Evolutionary conservation across 164 flowering plant species (phyloP).

Genomic region (Stephania yunnanensis): DNA sequence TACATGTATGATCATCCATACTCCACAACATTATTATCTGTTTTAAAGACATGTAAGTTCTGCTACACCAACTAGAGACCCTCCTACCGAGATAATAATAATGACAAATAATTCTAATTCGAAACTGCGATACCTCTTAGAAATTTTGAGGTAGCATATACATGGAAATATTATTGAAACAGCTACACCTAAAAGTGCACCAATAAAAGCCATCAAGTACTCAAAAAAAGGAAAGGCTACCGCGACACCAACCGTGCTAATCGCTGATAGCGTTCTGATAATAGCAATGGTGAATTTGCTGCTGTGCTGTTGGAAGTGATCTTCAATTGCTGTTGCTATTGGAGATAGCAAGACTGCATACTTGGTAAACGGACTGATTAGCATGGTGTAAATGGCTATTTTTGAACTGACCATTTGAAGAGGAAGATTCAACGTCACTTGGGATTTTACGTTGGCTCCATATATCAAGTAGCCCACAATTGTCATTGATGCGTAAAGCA

Average conservation of each 20-base stretch:
- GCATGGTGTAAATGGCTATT: constrained; percentile 44
- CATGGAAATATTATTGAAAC: constrained; percentile 47
- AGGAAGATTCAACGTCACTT: constrained; percentile 51
- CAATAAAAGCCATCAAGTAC: constrained; percentile 43
- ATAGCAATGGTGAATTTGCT: constrained; percentile 12
- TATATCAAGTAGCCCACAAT: no score
- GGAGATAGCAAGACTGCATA: constrained; percentile 40
- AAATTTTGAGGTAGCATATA: constrained; percentile 45
- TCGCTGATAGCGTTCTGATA: constrained; percentile 25
- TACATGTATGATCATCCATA: no score
- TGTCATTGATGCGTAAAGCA: no score
- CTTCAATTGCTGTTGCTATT: constrained; percentile 35
- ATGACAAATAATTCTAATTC: no score
- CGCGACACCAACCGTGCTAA: constrained; percentile 39
- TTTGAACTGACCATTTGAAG: constrained; percentile 25
- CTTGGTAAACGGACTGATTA: constrained; percentile 44
- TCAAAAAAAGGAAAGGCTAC: constrained; percentile 48
- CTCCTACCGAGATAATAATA: no score
- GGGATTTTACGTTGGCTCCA: constrained; percentile 24
- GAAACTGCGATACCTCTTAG: neutral
- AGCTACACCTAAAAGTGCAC: constrained; percentile 36
- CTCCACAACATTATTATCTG: no score
- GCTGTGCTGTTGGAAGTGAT: constrained; percentile 10
- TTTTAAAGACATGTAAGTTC: no score
- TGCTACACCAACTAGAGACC: no score